Conservation (phyloP, 208 protist species). For the Naegleria gruberi region DNA sequence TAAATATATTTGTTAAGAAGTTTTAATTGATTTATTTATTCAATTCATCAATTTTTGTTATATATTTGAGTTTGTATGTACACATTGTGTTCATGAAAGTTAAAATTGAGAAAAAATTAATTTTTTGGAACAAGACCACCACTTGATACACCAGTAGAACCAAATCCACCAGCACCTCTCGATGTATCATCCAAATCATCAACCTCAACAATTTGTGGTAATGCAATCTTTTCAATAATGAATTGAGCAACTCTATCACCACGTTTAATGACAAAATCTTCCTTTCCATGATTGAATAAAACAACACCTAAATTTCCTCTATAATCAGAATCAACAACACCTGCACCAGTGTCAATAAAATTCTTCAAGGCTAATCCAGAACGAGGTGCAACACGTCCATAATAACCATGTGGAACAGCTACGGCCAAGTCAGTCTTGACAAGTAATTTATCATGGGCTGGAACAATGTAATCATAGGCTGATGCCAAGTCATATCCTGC, state of each 20-base stretch:
- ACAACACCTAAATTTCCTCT: conserved; percentile 27
- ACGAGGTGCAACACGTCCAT: conserved; percentile 28
- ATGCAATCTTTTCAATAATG: conserved; percentile 19
- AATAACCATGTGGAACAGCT: conserved; percentile 6
- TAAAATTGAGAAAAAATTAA: too few species aligned
- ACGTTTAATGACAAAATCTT: conserved; percentile 15
- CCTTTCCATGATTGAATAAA: conserved; percentile 25
- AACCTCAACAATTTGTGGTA: conserved; percentile 12
- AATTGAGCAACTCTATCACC: conserved; percentile 34
- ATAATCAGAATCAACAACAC: conserved; percentile 37
- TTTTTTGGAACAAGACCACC: too few species aligned
- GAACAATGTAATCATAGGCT: neutral
- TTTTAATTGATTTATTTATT: too few species aligned
- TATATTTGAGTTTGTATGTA: too few species aligned
- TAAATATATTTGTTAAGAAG: too few species aligned
- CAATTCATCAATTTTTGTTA: too few species aligned
- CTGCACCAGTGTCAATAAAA: conserved; percentile 30
- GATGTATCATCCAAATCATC: conserved; percentile 20
- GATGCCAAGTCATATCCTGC: conserved; percentile 22
- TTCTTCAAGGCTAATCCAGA: conserved; percentile 26
- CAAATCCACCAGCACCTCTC: conserved; percentile 24
- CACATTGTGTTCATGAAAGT: too few species aligned
- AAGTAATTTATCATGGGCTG: neutral
- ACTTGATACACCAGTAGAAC: neutral
- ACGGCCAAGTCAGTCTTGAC: conserved; percentile 15